These are phyloP conservation scores for Murraya paniculata DNA, from an alignment of 345 rosid species.

Conservation along the genomic window DNA sequence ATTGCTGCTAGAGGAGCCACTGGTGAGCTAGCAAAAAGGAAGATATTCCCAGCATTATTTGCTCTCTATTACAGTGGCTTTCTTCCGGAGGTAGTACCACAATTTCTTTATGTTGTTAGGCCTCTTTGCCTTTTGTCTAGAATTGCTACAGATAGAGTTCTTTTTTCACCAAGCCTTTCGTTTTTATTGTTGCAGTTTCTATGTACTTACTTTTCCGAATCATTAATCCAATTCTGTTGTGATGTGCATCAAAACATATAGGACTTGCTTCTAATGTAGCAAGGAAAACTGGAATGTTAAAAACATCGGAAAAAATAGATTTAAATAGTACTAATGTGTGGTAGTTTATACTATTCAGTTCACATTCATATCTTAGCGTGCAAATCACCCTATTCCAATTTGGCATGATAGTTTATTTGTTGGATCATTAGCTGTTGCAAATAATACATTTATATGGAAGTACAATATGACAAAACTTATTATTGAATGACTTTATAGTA, in stretches of 20 bases:
- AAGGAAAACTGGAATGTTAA: background rate
- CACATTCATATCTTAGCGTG: background rate
- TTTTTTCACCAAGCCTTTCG: background rate
- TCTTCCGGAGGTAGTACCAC: slow-evolving; percentile 63
- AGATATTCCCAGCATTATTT: slow-evolving; percentile 73
- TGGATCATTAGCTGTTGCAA: too few species aligned
- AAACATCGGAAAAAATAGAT: background rate
- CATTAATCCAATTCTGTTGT: background rate
- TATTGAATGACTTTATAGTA: too few species aligned
- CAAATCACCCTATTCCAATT: background rate
- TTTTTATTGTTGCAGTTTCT: background rate
- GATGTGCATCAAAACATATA: too few species aligned
- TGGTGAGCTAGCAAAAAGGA: slow-evolving; percentile 63
- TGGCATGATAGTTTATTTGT: too few species aligned
- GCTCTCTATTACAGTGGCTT: slow-evolving; percentile 77
- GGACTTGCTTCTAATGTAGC: too few species aligned
- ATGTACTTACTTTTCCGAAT: background rate
- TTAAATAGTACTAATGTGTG: background rate
- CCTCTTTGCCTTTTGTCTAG: background rate
- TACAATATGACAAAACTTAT: too few species aligned
- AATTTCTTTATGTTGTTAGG: background rate
- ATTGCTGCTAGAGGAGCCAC: slow-evolving; percentile 80
- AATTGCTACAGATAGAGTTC: background rate
- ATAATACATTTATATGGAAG: too few species aligned
- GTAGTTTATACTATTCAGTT: too few species aligned